phyloP scores from a whole-genome alignment of 1,284 basidiomycete species.

The Xerocomus cyaneibrunnescens region DNA sequence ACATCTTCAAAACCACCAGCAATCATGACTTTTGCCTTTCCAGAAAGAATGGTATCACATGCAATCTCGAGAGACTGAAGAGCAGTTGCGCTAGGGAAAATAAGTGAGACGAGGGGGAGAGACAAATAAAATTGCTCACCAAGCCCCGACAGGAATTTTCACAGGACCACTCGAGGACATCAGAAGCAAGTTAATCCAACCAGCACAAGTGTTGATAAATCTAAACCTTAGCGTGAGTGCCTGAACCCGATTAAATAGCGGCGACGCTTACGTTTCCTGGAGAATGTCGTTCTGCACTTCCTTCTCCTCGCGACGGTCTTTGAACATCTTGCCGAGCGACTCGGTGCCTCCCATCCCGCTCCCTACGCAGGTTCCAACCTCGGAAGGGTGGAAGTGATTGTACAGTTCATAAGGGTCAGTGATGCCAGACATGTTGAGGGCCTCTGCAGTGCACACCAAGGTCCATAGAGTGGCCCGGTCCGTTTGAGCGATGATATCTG shows the following conservation, averaged over 20 bases:
- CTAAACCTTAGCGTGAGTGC: constrained; percentile 40
- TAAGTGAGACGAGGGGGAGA: constrained; percentile 5
- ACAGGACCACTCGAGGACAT: constrained; percentile 95
- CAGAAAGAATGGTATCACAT: constrained; percentile 90
- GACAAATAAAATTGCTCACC: constrained; percentile 49
- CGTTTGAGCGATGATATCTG: constrained; percentile 93
- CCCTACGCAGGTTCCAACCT: constrained; percentile 90
- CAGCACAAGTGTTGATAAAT: constrained; percentile 97
- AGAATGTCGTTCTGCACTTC: constrained; percentile 98
- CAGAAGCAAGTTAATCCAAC: constrained; percentile 95
- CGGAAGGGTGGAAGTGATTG: constrained; percentile 94
- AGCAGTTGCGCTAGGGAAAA: constrained; percentile 78
- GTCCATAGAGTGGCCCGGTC: constrained; percentile 97
- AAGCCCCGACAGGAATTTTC: constrained; percentile 98
- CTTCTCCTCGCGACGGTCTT: constrained; percentile 94
- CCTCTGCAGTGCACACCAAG: constrained; percentile 92
- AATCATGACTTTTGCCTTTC: constrained; percentile 99
- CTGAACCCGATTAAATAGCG: constrained; percentile 7
- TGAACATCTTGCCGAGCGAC: constrained; percentile 94
- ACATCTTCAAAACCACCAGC: constrained; percentile 98
- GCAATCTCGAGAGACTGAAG: constrained; percentile 98
- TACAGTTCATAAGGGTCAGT: constrained; percentile 98
- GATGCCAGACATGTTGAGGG: constrained; percentile 95
- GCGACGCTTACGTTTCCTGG: constrained; percentile 82
- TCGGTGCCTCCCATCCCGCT: constrained; percentile 97